Percentiles rank a stretch among this genome's conserved stretches.
These are phyloP conservation scores for Phytophthora ramorum DNA, from an alignment of 352 stramenopile species.

Conservation along the genomic window DNA sequence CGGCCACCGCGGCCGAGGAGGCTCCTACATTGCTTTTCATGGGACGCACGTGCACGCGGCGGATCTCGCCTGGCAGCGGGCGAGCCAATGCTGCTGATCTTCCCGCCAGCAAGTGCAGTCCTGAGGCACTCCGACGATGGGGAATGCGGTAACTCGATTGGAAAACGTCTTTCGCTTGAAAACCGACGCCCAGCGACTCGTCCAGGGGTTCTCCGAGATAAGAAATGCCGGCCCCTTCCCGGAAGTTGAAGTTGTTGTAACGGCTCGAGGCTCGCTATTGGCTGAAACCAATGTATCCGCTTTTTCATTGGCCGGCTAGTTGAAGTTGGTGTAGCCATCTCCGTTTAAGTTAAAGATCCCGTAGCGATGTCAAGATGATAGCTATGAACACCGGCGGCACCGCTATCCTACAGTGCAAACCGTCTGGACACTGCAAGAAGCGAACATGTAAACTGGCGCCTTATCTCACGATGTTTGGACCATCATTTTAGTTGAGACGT, in stretches of 20 bases:
- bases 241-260: constrained; percentile 10
- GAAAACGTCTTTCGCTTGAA: constrained; percentile 18
- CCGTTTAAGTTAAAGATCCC: background rate
- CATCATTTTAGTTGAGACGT: constrained; percentile 12
- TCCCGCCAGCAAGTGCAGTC: background rate
- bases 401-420: too few relatives aligned
- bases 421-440: too few relatives aligned
- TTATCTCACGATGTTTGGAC: background rate
- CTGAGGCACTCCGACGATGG: constrained; percentile 5
- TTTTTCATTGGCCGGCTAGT: constrained; percentile 3
- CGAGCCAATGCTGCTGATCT: constrained; percentile 27
- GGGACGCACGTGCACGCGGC: constrained; percentile 19
- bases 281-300: background rate
- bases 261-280: constrained; percentile 11
- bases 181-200: constrained; percentile 18
- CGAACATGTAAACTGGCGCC: too few relatives aligned
- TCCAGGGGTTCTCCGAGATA: constrained; percentile 6
- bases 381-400: too few relatives aligned
- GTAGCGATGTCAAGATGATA: too few relatives aligned
- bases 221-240: constrained; percentile 1
- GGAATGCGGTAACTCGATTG: constrained; percentile 7
- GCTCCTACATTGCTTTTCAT: constrained; percentile 25
- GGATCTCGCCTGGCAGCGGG: constrained; percentile 9
- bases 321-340: constrained; percentile 32
- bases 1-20: constrained; percentile 24